Evolutionary conservation across 495 filamentous ascomycete species (phyloP).

Genomic region (Talaromyces liani): DNA sequence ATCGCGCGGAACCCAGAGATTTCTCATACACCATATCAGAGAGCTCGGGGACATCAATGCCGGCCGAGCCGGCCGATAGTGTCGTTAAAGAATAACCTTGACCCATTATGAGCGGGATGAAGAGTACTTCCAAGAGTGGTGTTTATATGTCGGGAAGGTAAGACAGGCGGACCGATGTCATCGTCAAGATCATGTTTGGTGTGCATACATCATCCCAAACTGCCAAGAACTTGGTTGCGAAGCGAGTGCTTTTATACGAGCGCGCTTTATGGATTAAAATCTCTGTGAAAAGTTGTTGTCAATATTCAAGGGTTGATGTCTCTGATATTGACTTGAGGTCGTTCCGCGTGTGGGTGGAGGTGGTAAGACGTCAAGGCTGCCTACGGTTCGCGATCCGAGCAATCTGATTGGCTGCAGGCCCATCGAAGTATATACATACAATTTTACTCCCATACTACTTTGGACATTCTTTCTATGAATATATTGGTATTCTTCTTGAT

Average conservation of each 20-base stretch:
- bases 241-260: not conserved
- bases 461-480: not conserved
- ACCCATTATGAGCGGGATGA: constrained; percentile 59
- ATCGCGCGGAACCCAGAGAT: constrained; percentile 85
- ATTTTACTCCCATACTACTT: not conserved
- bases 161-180: not conserved
- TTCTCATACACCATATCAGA: constrained; percentile 85
- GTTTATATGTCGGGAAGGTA: not conserved
- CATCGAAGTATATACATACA: not conserved
- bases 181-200: not conserved
- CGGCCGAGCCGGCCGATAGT: constrained; percentile 80
- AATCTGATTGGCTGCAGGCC: not conserved
- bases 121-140: not conserved
- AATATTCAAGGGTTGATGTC: not conserved
- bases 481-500: not conserved
- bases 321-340: not conserved
- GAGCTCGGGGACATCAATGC: constrained; percentile 90
- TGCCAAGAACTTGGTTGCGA: not conserved
- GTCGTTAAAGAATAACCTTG: constrained; percentile 92
- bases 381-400: not conserved
- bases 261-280: not conserved
- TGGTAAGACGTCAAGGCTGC: not conserved
- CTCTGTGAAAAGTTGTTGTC: not conserved
- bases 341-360: not conserved
- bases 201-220: not conserved